Evolutionary conservation across 2,329 filamentous ascomycete species (phyloP).

Genomic region (Aspergillus puulaauensis): DNA sequence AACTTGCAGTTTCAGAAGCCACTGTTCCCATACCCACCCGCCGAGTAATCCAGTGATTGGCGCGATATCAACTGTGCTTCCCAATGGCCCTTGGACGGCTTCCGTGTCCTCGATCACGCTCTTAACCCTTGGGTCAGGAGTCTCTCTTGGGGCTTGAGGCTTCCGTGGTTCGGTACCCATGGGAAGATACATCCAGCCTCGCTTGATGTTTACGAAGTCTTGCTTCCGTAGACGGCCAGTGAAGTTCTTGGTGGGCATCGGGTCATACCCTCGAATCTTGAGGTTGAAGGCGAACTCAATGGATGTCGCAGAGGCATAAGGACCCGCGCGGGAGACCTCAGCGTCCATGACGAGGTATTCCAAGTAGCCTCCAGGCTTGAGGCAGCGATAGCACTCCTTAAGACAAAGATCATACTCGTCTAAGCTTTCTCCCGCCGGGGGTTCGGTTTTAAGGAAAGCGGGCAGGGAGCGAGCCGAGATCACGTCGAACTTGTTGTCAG

Average conservation of each 20-base stretch:
- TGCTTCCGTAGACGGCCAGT: conserved; percentile 70
- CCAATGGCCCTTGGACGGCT: conserved; percentile 56
- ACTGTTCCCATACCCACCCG: conserved; percentile 92
- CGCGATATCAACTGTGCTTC: conserved; percentile 70
- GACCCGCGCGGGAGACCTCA: conserved; percentile 82
- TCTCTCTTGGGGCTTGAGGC: conserved; percentile 44
- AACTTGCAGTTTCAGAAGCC: conserved; percentile 83
- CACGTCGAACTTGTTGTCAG: conserved; percentile 82
- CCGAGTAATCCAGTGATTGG: conserved; percentile 79
- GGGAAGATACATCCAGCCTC: conserved; percentile 86
- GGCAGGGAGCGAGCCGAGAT: conserved; percentile 87
- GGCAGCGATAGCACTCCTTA: conserved; percentile 80
- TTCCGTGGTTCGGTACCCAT: conserved; percentile 62
- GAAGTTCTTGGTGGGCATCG: conserved; percentile 78
- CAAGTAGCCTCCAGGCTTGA: conserved; percentile 89
- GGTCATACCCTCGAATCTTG: conserved; percentile 85
- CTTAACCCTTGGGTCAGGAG: conserved; percentile 37
- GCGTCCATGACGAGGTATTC: conserved; percentile 90
- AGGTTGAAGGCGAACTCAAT: conserved; percentile 92
- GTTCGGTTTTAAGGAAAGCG: conserved; percentile 70
- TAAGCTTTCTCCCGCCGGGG: conserved; percentile 63
- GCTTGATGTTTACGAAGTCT: conserved; percentile 77
- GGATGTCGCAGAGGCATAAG: conserved; percentile 74
- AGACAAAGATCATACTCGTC: conserved; percentile 90
- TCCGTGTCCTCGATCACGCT: conserved; percentile 53